These are phyloP conservation scores for Antitrichia curtipendula DNA, from an alignment of 225 moss, liverwort and hornwort species.

Conservation along the genomic window DNA sequence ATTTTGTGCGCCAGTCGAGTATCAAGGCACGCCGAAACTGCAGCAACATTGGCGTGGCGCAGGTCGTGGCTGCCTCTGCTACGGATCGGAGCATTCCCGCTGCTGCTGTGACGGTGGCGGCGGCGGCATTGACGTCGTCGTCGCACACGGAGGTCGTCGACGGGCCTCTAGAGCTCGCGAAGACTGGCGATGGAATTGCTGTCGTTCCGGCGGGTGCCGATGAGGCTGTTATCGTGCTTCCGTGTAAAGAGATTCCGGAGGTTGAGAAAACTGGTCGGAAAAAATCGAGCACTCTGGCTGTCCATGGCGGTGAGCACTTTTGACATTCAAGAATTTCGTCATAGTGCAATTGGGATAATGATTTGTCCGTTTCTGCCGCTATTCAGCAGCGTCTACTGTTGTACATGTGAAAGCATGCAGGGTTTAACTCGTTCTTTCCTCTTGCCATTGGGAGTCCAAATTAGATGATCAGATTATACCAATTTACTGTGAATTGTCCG, in stretches of 20 bases:
- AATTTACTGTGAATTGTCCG: not conserved
- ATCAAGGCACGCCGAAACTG: conserved; percentile 99
- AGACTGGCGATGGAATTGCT: not conserved
- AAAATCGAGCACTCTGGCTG: conserved; percentile 64
- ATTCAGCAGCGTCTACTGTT: not conserved
- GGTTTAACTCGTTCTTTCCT: not conserved
- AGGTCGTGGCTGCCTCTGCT: conserved; percentile 92
- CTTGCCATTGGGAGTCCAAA: not conserved
- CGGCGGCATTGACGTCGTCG: conserved; percentile 28
- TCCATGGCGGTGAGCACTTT: conserved; percentile 69
- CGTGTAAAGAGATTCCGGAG: not conserved
- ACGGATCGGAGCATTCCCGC: conserved; percentile 60
- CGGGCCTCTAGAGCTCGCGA: conserved; percentile 15
- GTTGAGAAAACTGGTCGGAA: not conserved
- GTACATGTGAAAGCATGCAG: not conserved
- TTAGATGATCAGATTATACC: not conserved
- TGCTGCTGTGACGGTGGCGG: conserved; percentile 27
- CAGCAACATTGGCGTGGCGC: conserved; percentile 96
- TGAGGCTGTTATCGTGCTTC: not conserved
- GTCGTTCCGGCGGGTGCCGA: not conserved
- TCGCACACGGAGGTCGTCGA: conserved; percentile 21
- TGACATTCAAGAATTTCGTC: not conserved
- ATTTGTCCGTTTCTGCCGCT: not conserved
- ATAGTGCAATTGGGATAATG: not conserved
- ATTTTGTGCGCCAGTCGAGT: conserved; percentile 78